These are phyloP conservation scores for Populus ilicifolia DNA, from an alignment of 345 rosid genomes.

Conservation along the genomic window DNA sequence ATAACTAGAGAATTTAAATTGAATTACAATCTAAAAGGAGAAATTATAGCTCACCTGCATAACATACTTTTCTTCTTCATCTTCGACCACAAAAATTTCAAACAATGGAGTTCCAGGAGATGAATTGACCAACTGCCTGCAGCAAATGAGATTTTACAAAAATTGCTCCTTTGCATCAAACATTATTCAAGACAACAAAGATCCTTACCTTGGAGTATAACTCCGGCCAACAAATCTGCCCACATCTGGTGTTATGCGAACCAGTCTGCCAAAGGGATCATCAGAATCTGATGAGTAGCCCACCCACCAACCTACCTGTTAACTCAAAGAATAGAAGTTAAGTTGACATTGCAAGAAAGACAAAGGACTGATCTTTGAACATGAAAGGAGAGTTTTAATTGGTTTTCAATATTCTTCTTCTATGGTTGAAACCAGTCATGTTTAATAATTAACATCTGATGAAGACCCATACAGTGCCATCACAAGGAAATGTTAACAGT, in stretches of 20 bases:
- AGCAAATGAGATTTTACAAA: constrained; percentile 26
- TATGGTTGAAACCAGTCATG: background rate
- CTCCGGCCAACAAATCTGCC: constrained; percentile 89
- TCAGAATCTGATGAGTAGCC: constrained; percentile 73
- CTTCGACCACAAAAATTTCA: constrained; percentile 87
- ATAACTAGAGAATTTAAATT: background rate
- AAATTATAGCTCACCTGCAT: constrained; percentile 60
- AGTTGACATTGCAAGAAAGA: background rate
- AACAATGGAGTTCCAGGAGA: constrained; percentile 88
- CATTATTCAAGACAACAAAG: constrained; percentile 10
- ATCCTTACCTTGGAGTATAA: constrained; percentile 72
- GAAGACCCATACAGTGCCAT: background rate
- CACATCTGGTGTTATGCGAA: constrained; percentile 73
- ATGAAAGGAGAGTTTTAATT: too few species aligned
- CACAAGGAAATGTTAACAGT: background rate
- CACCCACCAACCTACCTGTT: constrained; percentile 99
- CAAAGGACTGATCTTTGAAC: background rate
- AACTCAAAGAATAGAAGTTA: constrained; percentile 19
- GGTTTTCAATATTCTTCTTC: background rate
- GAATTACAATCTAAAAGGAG: constrained; percentile 8
- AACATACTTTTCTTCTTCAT: constrained; percentile 51
- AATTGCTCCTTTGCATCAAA: constrained; percentile 13
- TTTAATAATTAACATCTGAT: background rate
- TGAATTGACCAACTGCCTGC: constrained; percentile 78
- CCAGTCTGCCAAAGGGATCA: constrained; percentile 81